phyloP scores from a whole-genome alignment of 2,329 filamentous ascomycete genomes.

The Fusarium floridanum region DNA sequence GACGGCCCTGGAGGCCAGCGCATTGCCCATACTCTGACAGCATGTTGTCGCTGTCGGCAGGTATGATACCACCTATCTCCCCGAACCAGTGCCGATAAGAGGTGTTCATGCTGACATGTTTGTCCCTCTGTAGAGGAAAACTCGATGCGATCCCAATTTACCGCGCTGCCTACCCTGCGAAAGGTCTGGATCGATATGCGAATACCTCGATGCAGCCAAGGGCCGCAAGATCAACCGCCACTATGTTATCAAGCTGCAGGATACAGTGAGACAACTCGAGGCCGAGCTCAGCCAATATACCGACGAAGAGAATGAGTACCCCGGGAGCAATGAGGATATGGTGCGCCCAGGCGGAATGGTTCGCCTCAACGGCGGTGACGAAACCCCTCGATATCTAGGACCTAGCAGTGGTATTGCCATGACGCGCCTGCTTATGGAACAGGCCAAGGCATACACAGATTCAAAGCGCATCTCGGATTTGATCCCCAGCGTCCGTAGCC shows the following conservation, averaged over 20 bases:
- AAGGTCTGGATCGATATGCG: constrained; percentile 89
- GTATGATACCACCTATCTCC: constrained; percentile 59
- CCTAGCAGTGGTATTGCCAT: constrained; percentile 97
- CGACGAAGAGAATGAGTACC: constrained; percentile 78
- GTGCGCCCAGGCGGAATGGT: constrained; percentile 89
- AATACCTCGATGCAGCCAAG: constrained; percentile 93
- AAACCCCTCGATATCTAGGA: constrained; percentile 88
- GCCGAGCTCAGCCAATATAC: constrained; percentile 84
- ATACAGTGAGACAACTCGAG: constrained; percentile 85
- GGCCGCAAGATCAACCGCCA: constrained; percentile 87
- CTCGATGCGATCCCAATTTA: constrained; percentile 91
- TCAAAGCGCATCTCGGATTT: constrained; percentile 93
- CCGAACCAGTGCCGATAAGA: constrained; percentile 7
- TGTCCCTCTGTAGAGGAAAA: constrained; percentile 79
- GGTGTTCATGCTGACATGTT: constrained; percentile 15
- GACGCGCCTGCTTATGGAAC: constrained; percentile 93
- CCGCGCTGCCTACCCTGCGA: constrained; percentile 94
- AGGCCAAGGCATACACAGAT: constrained; percentile 93
- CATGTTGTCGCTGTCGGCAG: constrained; percentile 84
- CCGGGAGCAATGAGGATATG: constrained; percentile 83
- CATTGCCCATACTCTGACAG: constrained; percentile 83
- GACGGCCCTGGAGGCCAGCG: constrained; percentile 66
- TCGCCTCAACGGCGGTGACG: constrained; percentile 85
- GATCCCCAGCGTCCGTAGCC: constrained; percentile 79
- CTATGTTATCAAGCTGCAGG: constrained; percentile 93